A percentile compares a stretch with the other conserved stretches of the same genome.
phyloP scores from a whole-genome alignment of 768 basidiomycete genomes.

The Leccinum boreale region DNA sequence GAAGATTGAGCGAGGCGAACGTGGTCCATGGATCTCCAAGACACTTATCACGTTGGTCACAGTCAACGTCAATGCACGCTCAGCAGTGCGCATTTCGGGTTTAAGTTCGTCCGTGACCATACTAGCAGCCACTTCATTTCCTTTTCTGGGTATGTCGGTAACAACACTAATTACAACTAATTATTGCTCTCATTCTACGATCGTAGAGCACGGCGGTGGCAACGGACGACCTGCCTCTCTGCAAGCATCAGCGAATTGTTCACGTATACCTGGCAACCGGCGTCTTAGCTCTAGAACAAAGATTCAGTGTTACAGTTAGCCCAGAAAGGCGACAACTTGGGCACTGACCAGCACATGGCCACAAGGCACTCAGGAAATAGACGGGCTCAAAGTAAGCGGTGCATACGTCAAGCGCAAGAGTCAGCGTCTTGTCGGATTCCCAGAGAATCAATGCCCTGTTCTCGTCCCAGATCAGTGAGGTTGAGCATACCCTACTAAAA shows the following conservation, averaged over 20 bases:
- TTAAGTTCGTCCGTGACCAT: constrained; percentile 21
- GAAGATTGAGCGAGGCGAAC: neutral
- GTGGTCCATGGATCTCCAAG: constrained; percentile 17
- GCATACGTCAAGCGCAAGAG: constrained; percentile 59
- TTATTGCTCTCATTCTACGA: neutral
- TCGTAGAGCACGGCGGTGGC: constrained; percentile 33
- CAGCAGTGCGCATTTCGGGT: constrained; percentile 14
- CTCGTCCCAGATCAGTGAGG: constrained; percentile 9
- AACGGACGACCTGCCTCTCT: constrained; percentile 43
- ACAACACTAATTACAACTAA: neutral
- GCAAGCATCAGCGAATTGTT: constrained; percentile 46
- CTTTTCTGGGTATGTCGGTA: constrained; percentile 20
- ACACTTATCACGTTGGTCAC: constrained; percentile 16
- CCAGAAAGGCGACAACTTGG: neutral
- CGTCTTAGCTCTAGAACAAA: constrained; percentile 45
- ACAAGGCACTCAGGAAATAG: constrained; percentile 58
- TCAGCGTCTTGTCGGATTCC: constrained; percentile 56
- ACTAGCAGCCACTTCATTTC: constrained; percentile 25
- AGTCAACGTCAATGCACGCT: constrained; percentile 16
- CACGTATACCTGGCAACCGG: constrained; percentile 45
- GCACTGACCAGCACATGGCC: constrained; percentile 60
- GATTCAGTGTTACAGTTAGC: constrained; percentile 4
- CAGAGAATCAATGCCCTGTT: constrained; percentile 55
- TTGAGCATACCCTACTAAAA: neutral
- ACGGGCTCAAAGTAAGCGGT: constrained; percentile 57